These are phyloP conservation scores for Trichophaea hybrida DNA, from an alignment of 2,329 filamentous ascomycete genomes.

Conservation along the genomic window DNA sequence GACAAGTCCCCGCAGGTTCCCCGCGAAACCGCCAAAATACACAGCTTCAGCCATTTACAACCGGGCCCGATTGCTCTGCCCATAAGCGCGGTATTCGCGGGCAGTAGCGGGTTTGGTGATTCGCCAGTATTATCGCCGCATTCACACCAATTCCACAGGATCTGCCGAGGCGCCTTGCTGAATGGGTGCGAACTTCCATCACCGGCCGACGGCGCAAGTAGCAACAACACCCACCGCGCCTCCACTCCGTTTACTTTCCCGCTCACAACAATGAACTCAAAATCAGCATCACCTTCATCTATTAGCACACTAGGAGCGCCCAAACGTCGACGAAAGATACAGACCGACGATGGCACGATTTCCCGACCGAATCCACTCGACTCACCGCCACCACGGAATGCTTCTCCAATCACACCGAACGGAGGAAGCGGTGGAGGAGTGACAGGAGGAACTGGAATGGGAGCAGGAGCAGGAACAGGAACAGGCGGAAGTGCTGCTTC, in stretches of 20 bases:
- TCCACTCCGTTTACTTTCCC: not conserved
- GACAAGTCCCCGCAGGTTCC: not conserved
- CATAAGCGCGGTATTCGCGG: not conserved
- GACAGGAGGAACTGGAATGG: not conserved
- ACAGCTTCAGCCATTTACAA: constrained; percentile 2
- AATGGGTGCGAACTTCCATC: not conserved
- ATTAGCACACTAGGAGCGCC: constrained; percentile 12
- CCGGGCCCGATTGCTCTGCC: constrained; percentile 2
- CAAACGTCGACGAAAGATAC: constrained; percentile 18
- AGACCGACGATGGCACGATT: constrained; percentile 13
- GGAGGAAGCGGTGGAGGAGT: not conserved
- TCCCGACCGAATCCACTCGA: constrained; percentile 3
- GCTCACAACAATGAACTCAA: constrained; percentile 13
- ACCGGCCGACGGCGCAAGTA: constrained; percentile 1
- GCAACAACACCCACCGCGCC: not conserved
- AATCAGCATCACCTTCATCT: constrained; percentile 17
- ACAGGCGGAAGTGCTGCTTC: constrained; percentile 20
- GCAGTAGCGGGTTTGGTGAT: not conserved
- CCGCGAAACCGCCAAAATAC: constrained; percentile 7
- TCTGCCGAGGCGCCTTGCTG: constrained; percentile 4
- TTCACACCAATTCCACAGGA: not conserved
- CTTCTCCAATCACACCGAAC: not conserved
- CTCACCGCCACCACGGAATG: constrained; percentile 9
- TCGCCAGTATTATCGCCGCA: not conserved
- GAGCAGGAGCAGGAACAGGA: not conserved